phyloP scores from a whole-genome alignment of 371 early-diverging fungal species.

The Sporodiniella umbellata region DNA sequence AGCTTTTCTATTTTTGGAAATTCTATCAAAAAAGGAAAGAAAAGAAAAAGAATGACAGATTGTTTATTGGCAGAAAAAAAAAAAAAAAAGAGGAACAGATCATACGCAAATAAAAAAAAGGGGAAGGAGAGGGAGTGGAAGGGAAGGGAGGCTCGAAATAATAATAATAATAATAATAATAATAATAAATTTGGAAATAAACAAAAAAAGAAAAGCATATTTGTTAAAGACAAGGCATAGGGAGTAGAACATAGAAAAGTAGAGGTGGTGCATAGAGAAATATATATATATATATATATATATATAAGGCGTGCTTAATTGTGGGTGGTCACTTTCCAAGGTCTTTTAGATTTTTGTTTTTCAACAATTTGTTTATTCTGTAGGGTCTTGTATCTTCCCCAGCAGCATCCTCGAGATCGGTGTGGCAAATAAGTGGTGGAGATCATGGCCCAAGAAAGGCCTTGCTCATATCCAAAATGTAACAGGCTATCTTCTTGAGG shows the following conservation, averaged over 20 bases:
- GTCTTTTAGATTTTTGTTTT: constrained; percentile 25
- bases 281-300: too few species aligned
- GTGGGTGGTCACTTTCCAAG: constrained; percentile 25
- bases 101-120: neutral
- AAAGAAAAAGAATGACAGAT: neutral
- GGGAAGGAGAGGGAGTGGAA: neutral
- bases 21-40: constrained; percentile 40
- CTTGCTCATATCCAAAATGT: constrained; percentile 38
- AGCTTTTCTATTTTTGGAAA: constrained; percentile 5
- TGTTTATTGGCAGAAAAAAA: neutral
- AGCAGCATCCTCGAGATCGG: constrained; percentile 45
- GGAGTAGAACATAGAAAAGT: too few species aligned
- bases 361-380: constrained; percentile 32
- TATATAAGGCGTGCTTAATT: too few species aligned
- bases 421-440: constrained; percentile 39
- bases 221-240: too few species aligned
- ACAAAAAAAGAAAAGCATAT: too few species aligned
- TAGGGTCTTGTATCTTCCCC: constrained; percentile 44
- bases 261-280: too few species aligned
- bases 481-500: constrained; percentile 37
- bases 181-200: neutral
- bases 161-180: neutral
- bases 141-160: neutral
- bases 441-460: constrained; percentile 46
- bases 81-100: neutral